Evolutionary conservation across 2,329 filamentous ascomycete species (phyloP).

Genomic region (Claviceps sp.): DNA sequence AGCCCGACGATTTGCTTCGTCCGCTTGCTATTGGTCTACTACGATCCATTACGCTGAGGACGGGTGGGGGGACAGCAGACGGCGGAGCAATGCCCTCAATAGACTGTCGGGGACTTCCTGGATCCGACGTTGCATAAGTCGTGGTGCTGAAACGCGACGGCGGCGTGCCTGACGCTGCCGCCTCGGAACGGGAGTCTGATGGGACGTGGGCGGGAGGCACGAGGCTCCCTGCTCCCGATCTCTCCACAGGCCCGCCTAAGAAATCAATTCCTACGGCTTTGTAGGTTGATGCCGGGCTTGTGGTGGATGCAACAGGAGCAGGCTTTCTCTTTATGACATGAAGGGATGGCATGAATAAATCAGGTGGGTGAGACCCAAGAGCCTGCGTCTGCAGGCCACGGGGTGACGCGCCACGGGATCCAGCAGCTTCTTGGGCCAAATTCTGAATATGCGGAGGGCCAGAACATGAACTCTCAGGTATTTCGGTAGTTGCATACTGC

Average conservation of each 20-base stretch:
- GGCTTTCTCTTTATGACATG: constrained; percentile 35
- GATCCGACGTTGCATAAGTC: constrained; percentile 40
- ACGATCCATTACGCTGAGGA: constrained; percentile 18
- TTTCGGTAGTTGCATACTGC: neutral
- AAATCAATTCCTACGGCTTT: neutral
- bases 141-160: constrained; percentile 51
- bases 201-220: constrained; percentile 7
- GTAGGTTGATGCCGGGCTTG: constrained; percentile 5
- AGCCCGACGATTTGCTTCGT: constrained; percentile 9
- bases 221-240: neutral
- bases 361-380: constrained; percentile 11
- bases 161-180: constrained; percentile 33
- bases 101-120: constrained; percentile 15
- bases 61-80: constrained; percentile 12
- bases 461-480: constrained; percentile 16
- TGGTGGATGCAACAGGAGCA: constrained; percentile 15
- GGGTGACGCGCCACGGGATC: constrained; percentile 3
- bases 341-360: constrained; percentile 12
- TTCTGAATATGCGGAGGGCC: constrained; percentile 21
- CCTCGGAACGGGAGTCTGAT: constrained; percentile 11
- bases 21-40: constrained; percentile 17
- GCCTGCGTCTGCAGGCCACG: constrained; percentile 4
- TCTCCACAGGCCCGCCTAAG: constrained; percentile 12
- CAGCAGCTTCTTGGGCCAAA: constrained; percentile 10
- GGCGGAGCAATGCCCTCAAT: constrained; percentile 14